Conservation (phyloP, 176 grass and related monocot species). For the Hordeum marinum region DNA sequence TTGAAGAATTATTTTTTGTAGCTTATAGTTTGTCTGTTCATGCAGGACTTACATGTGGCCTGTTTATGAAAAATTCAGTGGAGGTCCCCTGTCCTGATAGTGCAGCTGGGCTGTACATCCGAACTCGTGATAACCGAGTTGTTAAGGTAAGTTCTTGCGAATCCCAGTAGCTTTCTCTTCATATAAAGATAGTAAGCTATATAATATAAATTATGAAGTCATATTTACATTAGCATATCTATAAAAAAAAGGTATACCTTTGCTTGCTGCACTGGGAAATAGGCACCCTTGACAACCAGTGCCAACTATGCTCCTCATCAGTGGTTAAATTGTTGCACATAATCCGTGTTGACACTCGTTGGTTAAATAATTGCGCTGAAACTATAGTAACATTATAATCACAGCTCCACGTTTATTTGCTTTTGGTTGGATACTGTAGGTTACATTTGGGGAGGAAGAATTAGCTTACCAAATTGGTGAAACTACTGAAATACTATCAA, state of each 20-base stretch:
- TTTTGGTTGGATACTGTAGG: constrained; percentile 39
- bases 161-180: not conserved
- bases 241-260: not conserved
- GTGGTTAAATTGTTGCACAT: not conserved
- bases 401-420: not conserved
- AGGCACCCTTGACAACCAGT: not conserved
- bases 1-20: not conserved
- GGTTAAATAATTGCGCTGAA: not conserved
- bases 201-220: not conserved
- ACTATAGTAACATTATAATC: not conserved
- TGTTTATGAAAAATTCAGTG: constrained; percentile 70
- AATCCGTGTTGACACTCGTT: not conserved
- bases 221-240: not conserved
- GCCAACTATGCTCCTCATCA: not conserved
- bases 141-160: constrained; percentile 54
- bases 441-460: constrained; percentile 76
- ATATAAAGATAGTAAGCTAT: not conserved
- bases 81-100: constrained; percentile 85
- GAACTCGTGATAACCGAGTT: constrained; percentile 62
- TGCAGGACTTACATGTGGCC: constrained; percentile 86
- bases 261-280: not conserved
- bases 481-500: constrained; percentile 89
- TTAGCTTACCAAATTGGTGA: constrained; percentile 97
- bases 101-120: constrained; percentile 78
- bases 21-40: constrained; percentile 7